A percentile compares a stretch with the other conserved stretches of the same genome.
phyloP scores from a whole-genome alignment of 148 eudicot species.

The Dianthus caryophyllus region DNA sequence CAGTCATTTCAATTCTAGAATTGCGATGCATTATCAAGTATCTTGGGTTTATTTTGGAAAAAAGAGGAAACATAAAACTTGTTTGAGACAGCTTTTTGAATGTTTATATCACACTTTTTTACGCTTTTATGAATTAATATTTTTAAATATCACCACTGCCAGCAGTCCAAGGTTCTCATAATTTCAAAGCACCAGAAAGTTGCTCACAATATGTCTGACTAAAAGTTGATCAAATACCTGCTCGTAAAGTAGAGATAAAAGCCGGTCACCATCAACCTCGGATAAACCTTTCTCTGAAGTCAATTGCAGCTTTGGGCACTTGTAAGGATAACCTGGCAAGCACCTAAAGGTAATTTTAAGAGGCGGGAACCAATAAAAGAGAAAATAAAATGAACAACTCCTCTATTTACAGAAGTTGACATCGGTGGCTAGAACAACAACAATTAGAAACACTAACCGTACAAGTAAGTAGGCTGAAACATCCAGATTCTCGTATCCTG shows the following conservation, averaged over 20 bases:
- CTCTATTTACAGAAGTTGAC: slow-evolving; percentile 5
- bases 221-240: slow-evolving; percentile 45
- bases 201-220: neutral
- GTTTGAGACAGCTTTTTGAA: too few species aligned
- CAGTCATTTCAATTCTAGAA: neutral
- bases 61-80: too few species aligned
- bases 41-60: neutral
- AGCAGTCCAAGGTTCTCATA: neutral
- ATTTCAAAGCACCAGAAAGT: neutral
- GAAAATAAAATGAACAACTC: neutral
- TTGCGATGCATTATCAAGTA: neutral
- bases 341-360: slow-evolving; percentile 41
- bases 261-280: slow-evolving; percentile 63
- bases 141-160: neutral
- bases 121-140: too few species aligned
- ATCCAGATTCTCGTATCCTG: slow-evolving; percentile 79
- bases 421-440: slow-evolving; percentile 5
- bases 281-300: slow-evolving; percentile 73
- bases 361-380: neutral
- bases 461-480: slow-evolving; percentile 77
- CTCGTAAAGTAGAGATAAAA: slow-evolving; percentile 72
- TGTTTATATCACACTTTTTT: too few species aligned
- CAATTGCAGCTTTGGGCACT: slow-evolving; percentile 80
- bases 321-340: slow-evolving; percentile 87
- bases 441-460: slow-evolving; percentile 45